Percentiles rank a stretch among this genome's conserved stretches.
Conservation (phyloP, 1,284 basidiomycete genomes). For the Ustilago sp. region DNA sequence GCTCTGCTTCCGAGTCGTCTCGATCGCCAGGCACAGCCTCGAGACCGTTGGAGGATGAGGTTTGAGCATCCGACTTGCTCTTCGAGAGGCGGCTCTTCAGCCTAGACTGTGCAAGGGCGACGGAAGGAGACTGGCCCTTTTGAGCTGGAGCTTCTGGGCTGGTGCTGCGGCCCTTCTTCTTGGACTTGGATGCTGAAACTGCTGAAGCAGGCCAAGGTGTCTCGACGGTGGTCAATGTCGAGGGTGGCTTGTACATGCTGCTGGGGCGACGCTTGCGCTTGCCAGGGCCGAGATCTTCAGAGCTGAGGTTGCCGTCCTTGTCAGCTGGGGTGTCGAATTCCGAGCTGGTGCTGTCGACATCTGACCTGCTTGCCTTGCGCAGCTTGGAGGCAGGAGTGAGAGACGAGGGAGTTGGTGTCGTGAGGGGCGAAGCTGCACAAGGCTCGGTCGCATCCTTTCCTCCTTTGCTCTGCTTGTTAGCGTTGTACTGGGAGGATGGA, state of each 20-base stretch:
- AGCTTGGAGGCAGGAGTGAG: slow-evolving; percentile 8
- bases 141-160: slow-evolving; percentile 32
- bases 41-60: slow-evolving; percentile 12
- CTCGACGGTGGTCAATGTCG: slow-evolving; percentile 53
- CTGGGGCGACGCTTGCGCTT: slow-evolving; percentile 60
- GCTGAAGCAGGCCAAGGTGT: slow-evolving; percentile 24
- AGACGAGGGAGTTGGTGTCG: slow-evolving; percentile 7
- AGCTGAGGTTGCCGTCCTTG: slow-evolving; percentile 22
- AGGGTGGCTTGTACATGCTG: slow-evolving; percentile 60
- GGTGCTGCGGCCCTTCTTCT: slow-evolving; percentile 46
- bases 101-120: slow-evolving; percentile 22
- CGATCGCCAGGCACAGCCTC: slow-evolving; percentile 1
- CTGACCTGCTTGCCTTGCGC: slow-evolving; percentile 24
- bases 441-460: slow-evolving; percentile 26
- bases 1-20: slow-evolving; percentile 42
- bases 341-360: slow-evolving; percentile 15
- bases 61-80: slow-evolving; percentile 18
- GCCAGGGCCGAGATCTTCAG: slow-evolving; percentile 40
- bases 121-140: slow-evolving; percentile 23
- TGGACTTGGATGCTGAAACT: slow-evolving; percentile 23
- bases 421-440: slow-evolving; percentile 3
- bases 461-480: slow-evolving; percentile 31
- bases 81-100: slow-evolving; percentile 30
- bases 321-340: slow-evolving; percentile 18
- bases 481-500: slow-evolving; percentile 36